These are phyloP conservation scores for Neurospora sp. DNA, from an alignment of 495 filamentous ascomycete genomes.

Conservation along the genomic window DNA sequence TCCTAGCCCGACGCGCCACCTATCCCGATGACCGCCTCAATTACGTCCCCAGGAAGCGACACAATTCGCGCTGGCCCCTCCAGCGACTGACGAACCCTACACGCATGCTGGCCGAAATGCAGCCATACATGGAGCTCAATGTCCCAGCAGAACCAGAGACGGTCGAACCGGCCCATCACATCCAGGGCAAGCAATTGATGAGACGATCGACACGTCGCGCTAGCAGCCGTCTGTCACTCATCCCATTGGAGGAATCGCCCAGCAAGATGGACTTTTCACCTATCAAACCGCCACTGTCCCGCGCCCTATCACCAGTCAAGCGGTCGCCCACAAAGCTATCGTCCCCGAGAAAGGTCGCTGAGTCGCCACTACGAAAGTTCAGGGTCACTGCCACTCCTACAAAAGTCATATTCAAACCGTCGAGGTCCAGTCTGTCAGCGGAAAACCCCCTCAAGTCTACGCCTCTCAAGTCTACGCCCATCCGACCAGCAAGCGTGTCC, in stretches of 20 bases:
- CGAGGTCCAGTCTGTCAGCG: constrained; percentile 8
- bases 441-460: constrained; percentile 14
- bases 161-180: constrained; percentile 5
- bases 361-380: constrained; percentile 16
- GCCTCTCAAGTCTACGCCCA: neutral
- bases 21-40: constrained; percentile 12
- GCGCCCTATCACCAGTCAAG: constrained; percentile 13
- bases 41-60: constrained; percentile 24
- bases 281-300: constrained; percentile 1
- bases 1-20: constrained; percentile 5
- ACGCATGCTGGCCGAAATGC: constrained; percentile 14
- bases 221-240: constrained; percentile 20
- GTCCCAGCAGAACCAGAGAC: constrained; percentile 4
- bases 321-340: constrained; percentile 5
- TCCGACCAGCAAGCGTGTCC: neutral
- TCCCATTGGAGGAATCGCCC: constrained; percentile 14
- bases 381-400: constrained; percentile 16
- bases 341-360: constrained; percentile 14
- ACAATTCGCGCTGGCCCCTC: constrained; percentile 25
- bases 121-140: constrained; percentile 14
- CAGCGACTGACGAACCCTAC: constrained; percentile 6
- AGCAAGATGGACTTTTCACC: constrained; percentile 15
- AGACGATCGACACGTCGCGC: constrained; percentile 16
- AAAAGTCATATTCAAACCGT: constrained; percentile 19
- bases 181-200: constrained; percentile 13